Evolutionary conservation across 2,329 filamentous ascomycete species (phyloP), one percentile per base, ranked within the genome.

Genomic region (Stenocarpella maydis): DNA sequence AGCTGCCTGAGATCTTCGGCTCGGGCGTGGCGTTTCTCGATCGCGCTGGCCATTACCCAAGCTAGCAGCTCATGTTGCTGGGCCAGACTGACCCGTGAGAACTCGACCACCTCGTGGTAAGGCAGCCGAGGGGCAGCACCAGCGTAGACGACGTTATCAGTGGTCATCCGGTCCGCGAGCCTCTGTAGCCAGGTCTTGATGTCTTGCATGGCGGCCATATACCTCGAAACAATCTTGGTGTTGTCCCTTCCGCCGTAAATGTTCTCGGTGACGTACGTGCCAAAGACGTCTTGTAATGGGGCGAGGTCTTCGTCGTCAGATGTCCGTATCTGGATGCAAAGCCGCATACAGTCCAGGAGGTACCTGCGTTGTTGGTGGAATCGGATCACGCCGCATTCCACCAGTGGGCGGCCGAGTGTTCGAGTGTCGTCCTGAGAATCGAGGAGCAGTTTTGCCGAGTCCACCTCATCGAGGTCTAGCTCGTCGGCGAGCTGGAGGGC

Each of bases 31-130:
- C 90, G 88, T 73, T 89, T 91, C 75, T 95, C 93, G 71, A 97
- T 88, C 67, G 96, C 87, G 71, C 92, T 90, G 71, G 90, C 90
- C 64, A 97, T 82, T 65, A 97, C 92, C n/a, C 94, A 87, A 15
- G 91, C 91, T 19, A 99, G 83, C 19, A 92, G 89, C 77, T 99
- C 95, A 77, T 99, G 97, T 79, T 99, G 95, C 76, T 93, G 91
- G 26, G 91, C 89, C 64, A 99, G 85, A 76, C 93, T 97, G 73
- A 88, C 83, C 53, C 91, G 89, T 75, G 97, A 93, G 75, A 93
- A 92, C 74, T 95, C 91, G 71, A 97, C 87, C 4, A 91, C 91
- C 77, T 97, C 93, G 73, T 91, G 85, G 73, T 95, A 92, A 12
- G 86, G 85, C 53, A 82, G 78, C 66, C 76, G 77, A 50, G 80